Evolutionary conservation across 2,329 filamentous ascomycete species (phyloP), one percentile per base, ranked within the genome.

Genomic region (Magnaporthiopsis poae): DNA sequence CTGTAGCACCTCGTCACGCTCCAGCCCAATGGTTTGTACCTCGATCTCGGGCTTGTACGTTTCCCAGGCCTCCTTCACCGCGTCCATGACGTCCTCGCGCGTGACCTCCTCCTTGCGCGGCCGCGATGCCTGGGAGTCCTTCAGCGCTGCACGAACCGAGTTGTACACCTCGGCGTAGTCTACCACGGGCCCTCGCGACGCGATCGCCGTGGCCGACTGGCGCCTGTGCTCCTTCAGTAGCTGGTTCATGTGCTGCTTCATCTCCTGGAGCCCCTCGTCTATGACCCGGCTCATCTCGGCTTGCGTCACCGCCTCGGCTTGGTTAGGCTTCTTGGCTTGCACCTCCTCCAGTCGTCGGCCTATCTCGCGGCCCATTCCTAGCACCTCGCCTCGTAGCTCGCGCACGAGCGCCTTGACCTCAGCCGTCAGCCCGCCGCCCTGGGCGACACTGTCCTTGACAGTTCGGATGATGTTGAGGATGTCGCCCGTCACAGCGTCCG

Each of bases 1-100:
- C 59, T 90, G 87, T 18, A 98, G 81, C 63, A 98, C 90, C 73
- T 98, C 94, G 15, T 97, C 92, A 5, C 92, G 86, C 75, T 96
- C 94, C 0, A 98, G 81, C 1, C 93, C 94, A 69, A 96, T 90
- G 72, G 96, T 92, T 71, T 96, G 90, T 5, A 96, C 84, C 71
- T 96, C 89, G 64, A 96, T 92, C 72, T 97, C 92, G 0, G 94
- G 94, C 77, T 96, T 96, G 78, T 96, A 96, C 66, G 88, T 91
- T 74, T 97, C 94, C 87, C 92, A 96, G 0, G 93, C 94, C 71
- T 96, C 92, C 71, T 88, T 88, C 18, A 98, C 90, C 3, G 93
- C 92, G 35, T 90, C 85, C 1, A 98, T 84, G 52, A 98, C 91
- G 67, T 96, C 91, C 63, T 96, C 91, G 70, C 90, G 86, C 71